Base-by-base conservation (phyloP, 1,139 yeast genomes). In the Diutina rugosa region DNA sequence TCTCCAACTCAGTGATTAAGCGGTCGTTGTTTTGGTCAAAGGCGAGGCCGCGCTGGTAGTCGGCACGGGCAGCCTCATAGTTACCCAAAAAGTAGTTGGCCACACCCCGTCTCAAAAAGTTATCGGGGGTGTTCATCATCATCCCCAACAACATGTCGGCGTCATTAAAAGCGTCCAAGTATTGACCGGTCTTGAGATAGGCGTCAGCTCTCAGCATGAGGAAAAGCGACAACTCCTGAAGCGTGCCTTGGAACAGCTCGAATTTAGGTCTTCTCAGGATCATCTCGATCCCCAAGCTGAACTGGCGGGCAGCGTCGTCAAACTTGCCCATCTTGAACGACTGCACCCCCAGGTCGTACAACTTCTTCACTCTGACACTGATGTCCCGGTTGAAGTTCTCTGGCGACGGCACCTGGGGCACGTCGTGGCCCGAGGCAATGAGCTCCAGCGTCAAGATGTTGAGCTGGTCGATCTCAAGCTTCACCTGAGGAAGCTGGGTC, bases 121-220 rank as follows among this genome's bases (percentile, higher is more conserved):
- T 87, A 61, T 88, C 95, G 10, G 96, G 85, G 16, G 84, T 79
- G 56, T 85, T 76, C 69, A 89, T 80, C 58, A 81, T 78, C 68
- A 86, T 72, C 35, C 78, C 77, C 56, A 80, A 67, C 61, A 91
- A 75, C 71, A 91, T 72, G 60, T 90, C 93, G 1, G 95, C 84
- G 66, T 91, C 98, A 59, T 86, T 85, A 65, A 75, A 81, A 0
- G 97, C 98, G 56, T 84, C 85, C 54, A 86, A 70, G 72, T 81
- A 87, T 58, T 82, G 74, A 56, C 81, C 78, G 58, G 79, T 74
- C 63, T 85, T 79, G 67, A 90, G 75, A 64, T 85, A 80, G 0
- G 96, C 88, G 65, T 91, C 98, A 28, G 96, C 84, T 61, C 97
- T 79, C 57, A 90, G 86, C 74, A 84, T 85, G 58, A 91, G 71